A percentile compares a stretch with the other conserved stretches of the same genome.
phyloP scores from a whole-genome alignment of 1,284 basidiomycete genomes.

The Agroathelia rolfsii region DNA sequence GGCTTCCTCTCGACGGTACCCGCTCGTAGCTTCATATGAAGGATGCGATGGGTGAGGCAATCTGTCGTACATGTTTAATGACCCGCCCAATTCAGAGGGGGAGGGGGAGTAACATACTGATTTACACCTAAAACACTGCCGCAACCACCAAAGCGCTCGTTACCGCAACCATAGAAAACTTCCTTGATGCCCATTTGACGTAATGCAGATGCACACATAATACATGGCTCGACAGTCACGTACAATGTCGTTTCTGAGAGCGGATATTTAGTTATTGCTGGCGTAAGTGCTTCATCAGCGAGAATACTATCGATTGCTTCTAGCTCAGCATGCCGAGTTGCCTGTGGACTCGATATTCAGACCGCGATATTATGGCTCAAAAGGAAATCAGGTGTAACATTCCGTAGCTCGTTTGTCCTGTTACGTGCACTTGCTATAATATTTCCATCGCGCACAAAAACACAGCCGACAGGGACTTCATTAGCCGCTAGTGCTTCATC shows the following conservation, averaged over 20 bases:
- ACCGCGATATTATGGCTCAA: background rate
- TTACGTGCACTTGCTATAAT: slow-evolving; percentile 87
- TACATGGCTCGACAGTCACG: slow-evolving; percentile 98
- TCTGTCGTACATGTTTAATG: slow-evolving; percentile 23
- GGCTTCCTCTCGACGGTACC: slow-evolving; percentile 85
- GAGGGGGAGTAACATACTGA: slow-evolving; percentile 10
- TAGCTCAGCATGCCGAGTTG: slow-evolving; percentile 94
- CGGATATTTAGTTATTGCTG: slow-evolving; percentile 42
- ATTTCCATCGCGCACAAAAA: slow-evolving; percentile 75
- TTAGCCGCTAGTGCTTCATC: slow-evolving; percentile 77
- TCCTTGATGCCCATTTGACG: slow-evolving; percentile 87
- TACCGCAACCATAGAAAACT: slow-evolving; percentile 91
- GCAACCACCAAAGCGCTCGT: slow-evolving; percentile 96
- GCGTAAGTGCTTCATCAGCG: slow-evolving; percentile 47
- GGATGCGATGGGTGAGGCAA: slow-evolving; percentile 63
- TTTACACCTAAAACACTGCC: slow-evolving; percentile 91
- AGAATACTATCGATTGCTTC: slow-evolving; percentile 93
- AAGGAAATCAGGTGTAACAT: slow-evolving; percentile 41
- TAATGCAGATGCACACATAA: slow-evolving; percentile 96
- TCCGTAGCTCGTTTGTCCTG: slow-evolving; percentile 87
- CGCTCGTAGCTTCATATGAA: slow-evolving; percentile 70
- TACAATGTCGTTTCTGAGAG: slow-evolving; percentile 82
- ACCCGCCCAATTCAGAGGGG: slow-evolving; percentile 8
- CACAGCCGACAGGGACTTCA: slow-evolving; percentile 96
- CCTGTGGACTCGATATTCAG: slow-evolving; percentile 36